A percentile compares a stretch with the other conserved stretches of the same genome.
phyloP scores from a whole-genome alignment of 106 monocot genomes.

The Hemerocallis citrina region DNA sequence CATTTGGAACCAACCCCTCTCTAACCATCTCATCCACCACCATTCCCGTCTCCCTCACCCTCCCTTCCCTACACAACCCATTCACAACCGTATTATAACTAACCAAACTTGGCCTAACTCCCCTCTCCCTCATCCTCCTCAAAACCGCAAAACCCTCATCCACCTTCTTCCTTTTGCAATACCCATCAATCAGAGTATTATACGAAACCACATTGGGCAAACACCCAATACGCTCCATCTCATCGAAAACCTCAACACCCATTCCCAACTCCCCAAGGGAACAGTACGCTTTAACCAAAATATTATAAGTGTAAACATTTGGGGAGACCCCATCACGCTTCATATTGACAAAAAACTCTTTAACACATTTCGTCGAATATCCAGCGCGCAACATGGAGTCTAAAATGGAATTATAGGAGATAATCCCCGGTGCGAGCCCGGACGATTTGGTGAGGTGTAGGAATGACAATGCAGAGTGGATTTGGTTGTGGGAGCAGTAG shows the following conservation, averaged over 20 bases:
- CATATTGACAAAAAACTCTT: conserved; percentile 34
- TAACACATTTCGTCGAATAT: neutral
- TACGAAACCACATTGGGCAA: conserved; percentile 68
- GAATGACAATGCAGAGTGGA: conserved; percentile 29
- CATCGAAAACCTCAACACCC: conserved; percentile 20
- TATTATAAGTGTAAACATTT: conserved; percentile 75
- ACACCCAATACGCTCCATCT: conserved; percentile 48
- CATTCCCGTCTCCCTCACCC: conserved; percentile 28
- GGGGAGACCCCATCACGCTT: conserved; percentile 23
- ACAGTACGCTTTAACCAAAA: conserved; percentile 58
- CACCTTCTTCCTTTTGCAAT: conserved; percentile 28
- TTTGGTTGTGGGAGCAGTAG: no score
- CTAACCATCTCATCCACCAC: conserved; percentile 56
- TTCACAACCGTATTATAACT: conserved; percentile 66
- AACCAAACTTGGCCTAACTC: conserved; percentile 40
- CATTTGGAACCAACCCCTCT: conserved; percentile 49
- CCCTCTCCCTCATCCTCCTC: conserved; percentile 22
- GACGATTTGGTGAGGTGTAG: conserved; percentile 29
- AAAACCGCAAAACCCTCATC: conserved; percentile 29
- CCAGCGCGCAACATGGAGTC: conserved; percentile 43
- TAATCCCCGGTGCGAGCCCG: conserved; percentile 36
- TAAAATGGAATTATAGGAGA: conserved; percentile 72
- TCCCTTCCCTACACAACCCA: conserved; percentile 49
- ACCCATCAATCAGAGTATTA: conserved; percentile 57
- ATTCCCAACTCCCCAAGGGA: conserved; percentile 26